These are phyloP conservation scores for Pulveroboletus frians DNA, from an alignment of 768 basidiomycete genomes.

Conservation along the genomic window DNA sequence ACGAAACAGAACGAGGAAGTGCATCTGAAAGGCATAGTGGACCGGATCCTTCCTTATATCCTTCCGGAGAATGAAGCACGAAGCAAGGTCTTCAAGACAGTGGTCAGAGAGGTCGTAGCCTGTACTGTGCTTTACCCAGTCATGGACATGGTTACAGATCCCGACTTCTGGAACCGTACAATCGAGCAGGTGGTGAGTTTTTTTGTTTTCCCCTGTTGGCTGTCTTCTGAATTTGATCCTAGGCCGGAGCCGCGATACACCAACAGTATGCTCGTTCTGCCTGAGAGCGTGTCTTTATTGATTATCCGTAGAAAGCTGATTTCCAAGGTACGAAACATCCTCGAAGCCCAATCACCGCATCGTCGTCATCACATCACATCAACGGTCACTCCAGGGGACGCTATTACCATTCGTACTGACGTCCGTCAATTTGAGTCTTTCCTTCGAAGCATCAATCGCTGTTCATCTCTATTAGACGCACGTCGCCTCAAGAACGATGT, in stretches of 20 bases:
- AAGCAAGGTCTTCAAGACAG: constrained; percentile 66
- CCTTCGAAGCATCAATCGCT: constrained; percentile 75
- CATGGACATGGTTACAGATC: constrained; percentile 90
- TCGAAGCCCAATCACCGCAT: constrained; percentile 73
- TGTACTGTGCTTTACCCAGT: constrained; percentile 82
- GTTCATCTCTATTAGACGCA: constrained; percentile 83
- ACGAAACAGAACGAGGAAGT: constrained; percentile 87
- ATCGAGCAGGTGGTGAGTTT: constrained; percentile 85
- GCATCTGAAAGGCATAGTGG: constrained; percentile 70
- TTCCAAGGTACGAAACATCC: constrained; percentile 77
- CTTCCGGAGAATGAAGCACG: constrained; percentile 71
- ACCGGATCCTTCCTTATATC: constrained; percentile 63
- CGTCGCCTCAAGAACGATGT: constrained; percentile 89
- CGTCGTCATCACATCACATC: constrained; percentile 41
- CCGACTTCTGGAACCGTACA: constrained; percentile 94
- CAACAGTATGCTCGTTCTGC: constrained; percentile 45
- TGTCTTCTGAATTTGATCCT: constrained; percentile 6
- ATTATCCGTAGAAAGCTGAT: constrained; percentile 60
- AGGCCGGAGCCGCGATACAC: constrained; percentile 67
- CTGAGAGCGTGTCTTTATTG: constrained; percentile 8
- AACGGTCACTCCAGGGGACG: constrained; percentile 44
- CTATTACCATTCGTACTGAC: constrained; percentile 79
- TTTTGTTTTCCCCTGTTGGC: neutral
- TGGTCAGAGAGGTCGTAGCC: constrained; percentile 76
- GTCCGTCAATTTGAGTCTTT: constrained; percentile 87